Percentiles rank a stretch among this genome's conserved stretches.
Evolutionary conservation across 1,284 basidiomycete genomes (phyloP).

Genomic region (Lentinula novae-zelandiae): DNA sequence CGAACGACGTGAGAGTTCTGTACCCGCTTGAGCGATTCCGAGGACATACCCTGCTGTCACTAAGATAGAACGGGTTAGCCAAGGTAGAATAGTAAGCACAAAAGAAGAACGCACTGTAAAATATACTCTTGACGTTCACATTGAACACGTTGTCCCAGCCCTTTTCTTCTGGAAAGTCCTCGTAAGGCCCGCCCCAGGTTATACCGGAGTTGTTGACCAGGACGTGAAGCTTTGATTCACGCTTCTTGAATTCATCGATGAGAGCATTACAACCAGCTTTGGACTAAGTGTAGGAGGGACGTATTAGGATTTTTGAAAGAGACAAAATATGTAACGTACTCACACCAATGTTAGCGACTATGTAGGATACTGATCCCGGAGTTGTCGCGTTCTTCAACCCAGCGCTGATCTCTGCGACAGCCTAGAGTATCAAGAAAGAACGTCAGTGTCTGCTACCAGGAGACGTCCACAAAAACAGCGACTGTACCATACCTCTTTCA

Average conservation of each 20-base stretch:
- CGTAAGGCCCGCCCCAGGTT: conserved; percentile 76
- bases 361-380: conserved; percentile 62
- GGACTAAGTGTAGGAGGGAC: conserved; percentile 34
- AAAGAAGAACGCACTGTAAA: conserved; percentile 55
- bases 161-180: conserved; percentile 71
- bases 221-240: conserved; percentile 70
- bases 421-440: conserved; percentile 31
- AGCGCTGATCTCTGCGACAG: conserved; percentile 56
- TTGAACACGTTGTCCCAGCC: conserved; percentile 85
- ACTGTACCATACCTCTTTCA: conserved; percentile 57
- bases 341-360: conserved; percentile 72
- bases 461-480: not conserved
- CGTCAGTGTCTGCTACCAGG: not conserved
- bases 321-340: conserved; percentile 23
- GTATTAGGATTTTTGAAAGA: not conserved
- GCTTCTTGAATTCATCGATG: conserved; percentile 62
- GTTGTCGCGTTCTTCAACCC: conserved; percentile 25
- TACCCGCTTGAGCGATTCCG: not conserved
- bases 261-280: conserved; percentile 82
- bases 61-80: conserved; percentile 21
- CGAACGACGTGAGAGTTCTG: not conserved
- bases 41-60: conserved; percentile 61
- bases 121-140: conserved; percentile 79
- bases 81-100: not conserved
- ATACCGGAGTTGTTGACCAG: conserved; percentile 77